A percentile compares a stretch with the other conserved stretches of the same genome.
Conservation (phyloP, 495 filamentous ascomycete genomes). For the Aspergillus wentii region DNA sequence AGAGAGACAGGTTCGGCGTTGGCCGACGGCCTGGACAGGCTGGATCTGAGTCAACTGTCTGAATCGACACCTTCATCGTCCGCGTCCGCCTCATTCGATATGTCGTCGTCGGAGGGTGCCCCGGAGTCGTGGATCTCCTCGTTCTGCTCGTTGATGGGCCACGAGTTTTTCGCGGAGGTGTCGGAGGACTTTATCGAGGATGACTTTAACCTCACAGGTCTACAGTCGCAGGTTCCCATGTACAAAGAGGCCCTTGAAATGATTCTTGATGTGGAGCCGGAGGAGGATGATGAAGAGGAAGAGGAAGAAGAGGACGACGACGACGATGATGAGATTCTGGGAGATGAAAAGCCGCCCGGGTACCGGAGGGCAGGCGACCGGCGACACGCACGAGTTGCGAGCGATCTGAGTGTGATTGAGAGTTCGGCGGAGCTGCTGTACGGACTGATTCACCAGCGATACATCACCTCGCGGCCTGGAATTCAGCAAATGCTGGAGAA, state of each 20-base stretch:
- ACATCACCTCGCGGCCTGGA: slow-evolving; percentile 93
- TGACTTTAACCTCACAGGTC: slow-evolving; percentile 96
- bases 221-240: slow-evolving; percentile 94
- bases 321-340: slow-evolving; percentile 71
- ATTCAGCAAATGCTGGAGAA: slow-evolving; percentile 99
- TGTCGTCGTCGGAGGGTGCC: slow-evolving; percentile 71
- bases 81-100: slow-evolving; percentile 46
- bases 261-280: slow-evolving; percentile 97
- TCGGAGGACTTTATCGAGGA: slow-evolving; percentile 99
- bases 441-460: slow-evolving; percentile 95
- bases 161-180: slow-evolving; percentile 98
- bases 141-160: slow-evolving; percentile 90
- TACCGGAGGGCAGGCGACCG: slow-evolving; percentile 61
- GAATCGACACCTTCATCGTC: slow-evolving; percentile 45
- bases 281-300: slow-evolving; percentile 83
- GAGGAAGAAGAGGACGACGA: slow-evolving; percentile 71
- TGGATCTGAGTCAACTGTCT: slow-evolving; percentile 48
- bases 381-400: slow-evolving; percentile 80
- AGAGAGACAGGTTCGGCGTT: slow-evolving; percentile 48
- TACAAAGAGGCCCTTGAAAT: slow-evolving; percentile 97
- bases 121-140: slow-evolving; percentile 96
- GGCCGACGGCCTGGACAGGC: slow-evolving; percentile 48
- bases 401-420: slow-evolving; percentile 91
- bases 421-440: slow-evolving; percentile 96
- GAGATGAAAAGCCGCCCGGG: slow-evolving; percentile 60